These are phyloP conservation scores for Phytopythium oedochilum DNA, from an alignment of 352 stramenopile genomes.

Conservation along the genomic window DNA sequence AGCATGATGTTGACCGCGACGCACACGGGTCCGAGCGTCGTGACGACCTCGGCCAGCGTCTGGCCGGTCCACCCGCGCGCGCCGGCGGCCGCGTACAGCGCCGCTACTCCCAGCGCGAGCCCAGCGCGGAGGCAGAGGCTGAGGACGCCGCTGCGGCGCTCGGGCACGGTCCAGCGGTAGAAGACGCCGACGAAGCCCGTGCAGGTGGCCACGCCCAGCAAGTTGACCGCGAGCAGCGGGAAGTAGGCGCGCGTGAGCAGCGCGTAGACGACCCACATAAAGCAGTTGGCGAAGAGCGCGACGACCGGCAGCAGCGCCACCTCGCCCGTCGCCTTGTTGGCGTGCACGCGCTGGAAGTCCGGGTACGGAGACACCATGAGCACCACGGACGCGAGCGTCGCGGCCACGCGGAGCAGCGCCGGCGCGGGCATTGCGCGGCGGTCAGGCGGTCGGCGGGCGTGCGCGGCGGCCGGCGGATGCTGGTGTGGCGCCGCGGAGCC, in stretches of 20 bases:
- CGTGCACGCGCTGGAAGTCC: conserved; percentile 19
- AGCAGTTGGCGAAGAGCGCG: conserved; percentile 27
- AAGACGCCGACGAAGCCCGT: conserved; percentile 26
- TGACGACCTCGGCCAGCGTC: conserved; percentile 6
- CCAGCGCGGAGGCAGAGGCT: conserved; percentile 9
- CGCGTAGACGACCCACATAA: conserved; percentile 25
- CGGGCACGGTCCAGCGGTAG: conserved; percentile 12
- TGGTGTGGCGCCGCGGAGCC: not conserved
- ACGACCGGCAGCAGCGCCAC: conserved; percentile 21
- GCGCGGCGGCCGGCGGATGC: not conserved
- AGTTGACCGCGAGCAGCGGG: conserved; percentile 22
- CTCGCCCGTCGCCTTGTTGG: conserved; percentile 9
- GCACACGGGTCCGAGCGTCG: conserved; percentile 19
- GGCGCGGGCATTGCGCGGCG: not conserved
- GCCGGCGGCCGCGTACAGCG: conserved; percentile 14
- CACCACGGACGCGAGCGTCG: conserved; percentile 16
- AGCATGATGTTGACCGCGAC: conserved; percentile 18
- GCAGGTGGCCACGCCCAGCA: conserved; percentile 19
- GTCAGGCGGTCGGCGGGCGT: not conserved
- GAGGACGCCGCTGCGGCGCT: conserved; percentile 7
- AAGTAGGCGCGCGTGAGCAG: conserved; percentile 24
- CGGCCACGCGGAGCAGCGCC: conserved; percentile 14
- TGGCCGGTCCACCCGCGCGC: conserved; percentile 17
- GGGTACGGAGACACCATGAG: conserved; percentile 24
- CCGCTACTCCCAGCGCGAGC: conserved; percentile 8